Conservation (phyloP, 2,329 filamentous ascomycete species). For the Xylaria polymorpha region DNA sequence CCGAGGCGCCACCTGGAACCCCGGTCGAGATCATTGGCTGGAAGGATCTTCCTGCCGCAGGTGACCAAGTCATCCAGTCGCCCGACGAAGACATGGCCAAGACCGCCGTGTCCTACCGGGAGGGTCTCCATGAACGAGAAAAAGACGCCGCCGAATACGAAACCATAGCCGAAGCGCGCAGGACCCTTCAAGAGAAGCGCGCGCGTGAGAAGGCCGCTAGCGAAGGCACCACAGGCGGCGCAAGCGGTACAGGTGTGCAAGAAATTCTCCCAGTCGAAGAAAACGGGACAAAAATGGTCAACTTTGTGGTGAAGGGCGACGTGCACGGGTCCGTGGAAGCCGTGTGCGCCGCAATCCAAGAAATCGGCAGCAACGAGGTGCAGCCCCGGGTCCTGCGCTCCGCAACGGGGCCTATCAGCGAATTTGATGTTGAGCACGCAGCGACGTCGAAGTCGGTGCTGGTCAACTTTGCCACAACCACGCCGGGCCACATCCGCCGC, state of each 20-base stretch:
- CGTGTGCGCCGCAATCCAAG: conserved; percentile 78
- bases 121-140: conserved; percentile 76
- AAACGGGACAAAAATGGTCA: conserved; percentile 66
- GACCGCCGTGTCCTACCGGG: conserved; percentile 79
- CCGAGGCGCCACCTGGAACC: conserved; percentile 84
- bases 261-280: conserved; percentile 53
- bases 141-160: conserved; percentile 82
- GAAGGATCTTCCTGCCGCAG: conserved; percentile 83
- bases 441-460: conserved; percentile 79
- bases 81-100: conserved; percentile 81
- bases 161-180: conserved; percentile 76
- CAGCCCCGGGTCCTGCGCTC: conserved; percentile 80
- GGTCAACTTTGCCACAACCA: conserved; percentile 84
- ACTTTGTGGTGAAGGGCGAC: conserved; percentile 91
- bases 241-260: conserved; percentile 43
- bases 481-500: conserved; percentile 74
- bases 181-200: conserved; percentile 66
- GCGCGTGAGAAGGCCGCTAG: conserved; percentile 63
- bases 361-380: conserved; percentile 87
- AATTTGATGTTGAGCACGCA: conserved; percentile 91
- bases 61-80: conserved; percentile 88
- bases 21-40: conserved; percentile 96
- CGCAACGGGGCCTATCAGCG: conserved; percentile 79
- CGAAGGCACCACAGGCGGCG: conserved; percentile 18
- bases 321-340: conserved; percentile 95